These are phyloP conservation scores for Nepenthes gracilis DNA, from an alignment of 148 eudicot genomes.

Conservation along the genomic window DNA sequence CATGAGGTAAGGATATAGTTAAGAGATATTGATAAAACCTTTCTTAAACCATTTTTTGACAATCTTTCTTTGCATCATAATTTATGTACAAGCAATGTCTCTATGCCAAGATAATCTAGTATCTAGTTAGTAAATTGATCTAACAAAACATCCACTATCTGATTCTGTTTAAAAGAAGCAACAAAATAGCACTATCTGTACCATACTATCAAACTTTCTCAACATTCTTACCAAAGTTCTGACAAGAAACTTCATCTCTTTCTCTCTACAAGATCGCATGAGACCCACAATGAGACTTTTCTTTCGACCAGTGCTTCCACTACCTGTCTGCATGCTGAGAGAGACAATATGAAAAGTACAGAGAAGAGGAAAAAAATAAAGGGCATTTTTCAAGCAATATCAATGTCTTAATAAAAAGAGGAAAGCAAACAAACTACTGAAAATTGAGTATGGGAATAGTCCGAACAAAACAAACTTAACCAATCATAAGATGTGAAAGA, in stretches of 20 bases:
- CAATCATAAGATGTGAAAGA: background rate
- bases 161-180: too few species aligned
- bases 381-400: background rate
- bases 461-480: background rate
- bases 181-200: too few species aligned
- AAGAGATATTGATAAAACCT: too few species aligned
- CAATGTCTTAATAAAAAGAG: background rate
- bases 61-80: too few species aligned
- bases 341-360: slow-evolving; percentile 15
- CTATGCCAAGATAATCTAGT: too few species aligned
- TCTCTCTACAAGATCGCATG: slow-evolving; percentile 89
- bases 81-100: too few species aligned
- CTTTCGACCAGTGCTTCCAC: slow-evolving; percentile 74
- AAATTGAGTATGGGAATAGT: background rate
- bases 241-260: slow-evolving; percentile 92
- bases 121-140: too few species aligned
- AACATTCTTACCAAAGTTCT: slow-evolving; percentile 67
- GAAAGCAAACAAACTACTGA: background rate
- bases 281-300: slow-evolving; percentile 74
- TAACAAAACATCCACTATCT: too few species aligned
- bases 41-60: too few species aligned
- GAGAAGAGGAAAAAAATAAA: slow-evolving; percentile 9
- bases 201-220: too few species aligned
- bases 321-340: slow-evolving; percentile 86
- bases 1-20: too few species aligned